phyloP scores from a whole-genome alignment of 2,329 filamentous ascomycete genomes.

The Cadophora gregata region DNA sequence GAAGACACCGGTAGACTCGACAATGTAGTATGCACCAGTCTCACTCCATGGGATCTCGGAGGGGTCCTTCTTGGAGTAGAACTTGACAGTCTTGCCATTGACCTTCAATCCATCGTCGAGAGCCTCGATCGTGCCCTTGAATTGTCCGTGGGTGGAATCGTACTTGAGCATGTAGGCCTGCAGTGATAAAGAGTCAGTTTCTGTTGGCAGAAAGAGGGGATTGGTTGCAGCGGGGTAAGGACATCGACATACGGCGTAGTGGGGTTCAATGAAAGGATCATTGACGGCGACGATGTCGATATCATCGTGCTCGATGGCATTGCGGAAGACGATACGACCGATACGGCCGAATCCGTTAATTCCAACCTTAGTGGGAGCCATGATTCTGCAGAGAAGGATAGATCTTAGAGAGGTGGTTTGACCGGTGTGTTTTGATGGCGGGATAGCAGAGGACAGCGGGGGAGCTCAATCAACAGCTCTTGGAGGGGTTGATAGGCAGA shows the following conservation, averaged over 20 bases:
- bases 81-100: slow-evolving; percentile 94
- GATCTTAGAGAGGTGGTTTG: slow-evolving; percentile 27
- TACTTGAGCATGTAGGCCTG: slow-evolving; percentile 99
- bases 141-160: slow-evolving; percentile 94
- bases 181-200: slow-evolving; percentile 28
- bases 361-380: slow-evolving; percentile 75
- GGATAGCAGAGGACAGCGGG: slow-evolving; percentile 22
- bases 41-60: slow-evolving; percentile 87
- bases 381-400: slow-evolving; percentile 46
- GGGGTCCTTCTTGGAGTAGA: slow-evolving; percentile 94
- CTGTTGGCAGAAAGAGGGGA: slow-evolving; percentile 14
- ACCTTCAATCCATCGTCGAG: slow-evolving; percentile 74
- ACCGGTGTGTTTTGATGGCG: slow-evolving; percentile 16
- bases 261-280: slow-evolving; percentile 98
- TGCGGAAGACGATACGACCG: slow-evolving; percentile 98
- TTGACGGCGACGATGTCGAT: slow-evolving; percentile 97
- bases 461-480: slow-evolving; percentile 17
- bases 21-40: slow-evolving; percentile 88
- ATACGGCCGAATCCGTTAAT: slow-evolving; percentile 99
- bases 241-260: slow-evolving; percentile 84
- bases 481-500: slow-evolving; percentile 18
- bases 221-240: slow-evolving; percentile 22
- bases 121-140: slow-evolving; percentile 88
- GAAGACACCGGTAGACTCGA: slow-evolving; percentile 99
- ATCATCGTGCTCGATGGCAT: slow-evolving; percentile 87